Base-by-base conservation (phyloP, 768 basidiomycete species). In the Daedaleopsis nitida region DNA sequence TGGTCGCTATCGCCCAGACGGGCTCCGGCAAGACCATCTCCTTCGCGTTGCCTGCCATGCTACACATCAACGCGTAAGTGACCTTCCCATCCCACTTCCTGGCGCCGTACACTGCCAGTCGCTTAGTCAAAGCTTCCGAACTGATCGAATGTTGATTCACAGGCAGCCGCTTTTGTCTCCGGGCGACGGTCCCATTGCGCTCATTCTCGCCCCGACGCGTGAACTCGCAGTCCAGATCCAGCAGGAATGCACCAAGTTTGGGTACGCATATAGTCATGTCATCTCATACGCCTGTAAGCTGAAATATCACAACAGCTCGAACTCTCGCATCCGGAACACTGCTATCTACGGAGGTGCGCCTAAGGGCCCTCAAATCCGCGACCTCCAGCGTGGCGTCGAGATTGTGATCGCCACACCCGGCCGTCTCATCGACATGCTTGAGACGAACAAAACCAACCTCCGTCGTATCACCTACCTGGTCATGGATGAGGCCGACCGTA, bases 381-480 rank as follows among this genome's bases (percentile, higher is more conserved):
- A 99, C 75, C 80, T 99, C 56, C 94, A 96, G 73, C 90, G 96
- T 57, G 97, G 97, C 52, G 94, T 96, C 12, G 97, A 99, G 75
- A 87, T 99, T 59, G 95, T 96, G 64, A 98, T 99, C 67, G 97
- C 97, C n/a, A 99, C 97, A n/a, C 97, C 97, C 10, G 97, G 97
- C 69, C 94, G 97, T 66, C 81, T 99, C 66, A 99, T 99, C 68
- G 97, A 99, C 73, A 98, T 99, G 97, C 85, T 99, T 27, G 97
- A 99, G 79, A 86, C 85, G 1, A 88, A 91, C 72, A 97, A 97
- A 79, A 98, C 96, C 21, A 98, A 98, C 76, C 84, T 99, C 55
- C 92, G 92, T 59, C 89, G 97, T 44, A 83, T 99, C 58, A 99
- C 97, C 21, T 99, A 98, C 76, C 84, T 99, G 43, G 97, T 99